Evolutionary conservation across 176 grass and related monocot genomes (phyloP), one percentile per base, ranked within the genome.

Genomic region (Secale cereale): DNA sequence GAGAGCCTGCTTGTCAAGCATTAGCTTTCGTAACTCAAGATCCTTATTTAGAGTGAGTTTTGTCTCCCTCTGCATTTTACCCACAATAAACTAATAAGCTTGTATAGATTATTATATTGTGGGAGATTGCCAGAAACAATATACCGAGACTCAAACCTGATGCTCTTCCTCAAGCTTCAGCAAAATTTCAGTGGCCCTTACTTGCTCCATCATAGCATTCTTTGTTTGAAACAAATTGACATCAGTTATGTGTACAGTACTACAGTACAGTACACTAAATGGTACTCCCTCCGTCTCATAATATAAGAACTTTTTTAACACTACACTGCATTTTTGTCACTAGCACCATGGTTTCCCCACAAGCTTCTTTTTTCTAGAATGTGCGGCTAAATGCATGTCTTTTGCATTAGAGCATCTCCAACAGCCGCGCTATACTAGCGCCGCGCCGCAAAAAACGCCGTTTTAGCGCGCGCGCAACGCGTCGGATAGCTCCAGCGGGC

Each of bases 1-100:
- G 65, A 92, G 90, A 70, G 86, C 89, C 52, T 92, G 87, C 65
- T 89, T 92, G 26, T 87, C 87, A 79, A 89, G 78, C 23, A 92
- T 60, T 30, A 89, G 73, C 13, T 89, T 60, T 52, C 76, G 74
- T 19, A 86, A 69, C 70, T 80, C 69, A 74, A 91, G 11, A 73
- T 83, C 86, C 54, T 89, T 89, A 25, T 84, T 75, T 7, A 86
- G 59, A 70, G 87, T 79, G 40, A 50, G 66, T 45, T 86, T 80
- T 76, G 83, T 83, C 71, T 92, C 87, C 45, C 65, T 29, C 63
- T 65, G 14, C 27, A 65, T 31, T 65, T 65, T 31, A 65, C 63
- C 7, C 25, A 65, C 63, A 65, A 65, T 48, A 48, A 48, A 45
- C 0, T 13, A 13, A 64, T 28, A 28, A 28, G 26, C 45, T 16